Evolutionary conservation across 2,329 filamentous ascomycete species (phyloP), one percentile per base, ranked within the genome.

Genomic region (Cercospora sp.): DNA sequence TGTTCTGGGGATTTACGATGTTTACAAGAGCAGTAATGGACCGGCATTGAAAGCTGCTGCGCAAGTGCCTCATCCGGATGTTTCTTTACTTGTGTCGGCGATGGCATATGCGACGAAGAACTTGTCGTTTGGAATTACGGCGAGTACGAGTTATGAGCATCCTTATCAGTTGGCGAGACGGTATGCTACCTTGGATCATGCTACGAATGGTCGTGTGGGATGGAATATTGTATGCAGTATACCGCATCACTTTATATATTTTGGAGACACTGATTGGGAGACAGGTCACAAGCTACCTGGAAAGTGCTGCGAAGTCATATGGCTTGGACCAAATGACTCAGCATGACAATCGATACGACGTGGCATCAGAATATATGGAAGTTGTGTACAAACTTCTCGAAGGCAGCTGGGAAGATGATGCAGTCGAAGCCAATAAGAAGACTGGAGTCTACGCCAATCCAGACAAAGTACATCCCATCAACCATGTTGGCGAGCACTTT

Each of bases 51-150:
- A 83, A 0, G 87, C 87, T 0, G 89, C 86, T 3, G 87, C 88
- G 0, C 89, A 91, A 76, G 90, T 87, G 82, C 89, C 89, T 0
- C 86, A 90, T 13, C 89, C 89, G 65, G 89, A 91, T 75, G 68
- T 74, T 23, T 71, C 70, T 26, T 67, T 75, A 28, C 64, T 75
- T 28, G 77, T 85, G 12, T 77, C 83, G 0, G 82, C 83, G 2
- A 80, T 84, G 80, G 82, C 83, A 6, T 78, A 82, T 4, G 77
- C 74, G 10, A 80, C 83, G 0, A 79, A 83, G 68, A 80, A 79
- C 20, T 76, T 85, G 7, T 75, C 73, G 5, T 80, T 80, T 63
- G 78, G 77, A 3, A 71, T 81, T 12, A 81, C 79, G 1, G 76
- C 77, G 1, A 76, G 72, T n/a, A 80, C 78, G 1, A 79, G 76